Evolutionary conservation across 1,284 basidiomycete species (phyloP).

Genomic region (Baeospora myosura): DNA sequence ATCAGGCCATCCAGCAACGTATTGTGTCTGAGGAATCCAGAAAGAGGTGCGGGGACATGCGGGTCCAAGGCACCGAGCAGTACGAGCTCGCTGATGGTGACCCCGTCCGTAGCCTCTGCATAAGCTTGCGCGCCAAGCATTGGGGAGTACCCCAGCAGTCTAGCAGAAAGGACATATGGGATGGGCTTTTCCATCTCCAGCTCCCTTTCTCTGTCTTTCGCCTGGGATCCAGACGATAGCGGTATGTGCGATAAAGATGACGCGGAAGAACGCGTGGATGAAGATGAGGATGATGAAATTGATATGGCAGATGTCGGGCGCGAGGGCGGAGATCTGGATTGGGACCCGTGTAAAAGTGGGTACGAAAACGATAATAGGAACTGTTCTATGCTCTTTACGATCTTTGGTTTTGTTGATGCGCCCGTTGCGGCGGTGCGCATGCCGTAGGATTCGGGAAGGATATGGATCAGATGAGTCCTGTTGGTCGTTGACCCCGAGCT

Average conservation of each 20-base stretch:
- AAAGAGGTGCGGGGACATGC: too few species aligned
- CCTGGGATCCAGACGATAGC: neutral
- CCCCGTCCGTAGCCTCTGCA: neutral
- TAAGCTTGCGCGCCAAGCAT: neutral
- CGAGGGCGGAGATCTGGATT: neutral
- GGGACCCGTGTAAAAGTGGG: neutral
- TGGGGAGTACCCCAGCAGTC: neutral
- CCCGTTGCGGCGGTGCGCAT: too few species aligned
- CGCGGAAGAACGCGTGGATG: conserved; percentile 2
- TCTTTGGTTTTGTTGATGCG: conserved; percentile 2
- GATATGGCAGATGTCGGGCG: neutral
- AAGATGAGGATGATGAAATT: neutral
- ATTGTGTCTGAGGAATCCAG: neutral
- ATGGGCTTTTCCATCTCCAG: neutral
- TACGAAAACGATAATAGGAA: conserved; percentile 6
- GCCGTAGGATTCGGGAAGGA: neutral
- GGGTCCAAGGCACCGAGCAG: conserved; percentile 1
- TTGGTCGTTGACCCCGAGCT: too few species aligned
- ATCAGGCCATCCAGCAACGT: conserved; percentile 4
- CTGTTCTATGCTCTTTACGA: conserved; percentile 7
- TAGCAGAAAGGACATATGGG: conserved; percentile 1
- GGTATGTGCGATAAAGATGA: neutral
- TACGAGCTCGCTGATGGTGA: neutral
- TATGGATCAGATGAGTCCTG: conserved; percentile 1
- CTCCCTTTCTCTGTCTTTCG: neutral